Conservation (phyloP, 345 rosid species). For the Ceriops zippeliana region DNA sequence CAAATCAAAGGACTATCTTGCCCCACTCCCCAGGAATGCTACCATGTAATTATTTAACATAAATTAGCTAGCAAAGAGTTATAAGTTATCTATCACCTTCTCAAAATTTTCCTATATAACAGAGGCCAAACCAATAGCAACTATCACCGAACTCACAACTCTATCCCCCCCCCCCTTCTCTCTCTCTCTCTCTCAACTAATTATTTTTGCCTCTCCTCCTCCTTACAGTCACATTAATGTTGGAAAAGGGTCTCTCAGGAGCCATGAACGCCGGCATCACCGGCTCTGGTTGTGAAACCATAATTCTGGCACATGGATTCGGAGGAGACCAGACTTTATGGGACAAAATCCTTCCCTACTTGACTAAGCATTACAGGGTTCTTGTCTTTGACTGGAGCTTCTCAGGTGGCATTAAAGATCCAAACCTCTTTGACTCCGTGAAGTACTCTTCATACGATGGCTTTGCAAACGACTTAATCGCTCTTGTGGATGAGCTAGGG, state of each 20-base stretch:
- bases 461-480: constrained; percentile 57
- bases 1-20: too few relatives aligned
- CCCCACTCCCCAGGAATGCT: too few relatives aligned
- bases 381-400: constrained; percentile 73
- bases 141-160: not conserved
- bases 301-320: constrained; percentile 59
- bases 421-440: constrained; percentile 46
- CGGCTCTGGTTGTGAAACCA: constrained; percentile 31
- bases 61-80: too few relatives aligned
- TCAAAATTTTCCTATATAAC: constrained; percentile 12
- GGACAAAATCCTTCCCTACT: constrained; percentile 36
- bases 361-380: constrained; percentile 45
- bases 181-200: not conserved
- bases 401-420: constrained; percentile 62
- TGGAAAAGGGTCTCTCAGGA: constrained; percentile 36
- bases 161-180: not conserved
- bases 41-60: too few relatives aligned
- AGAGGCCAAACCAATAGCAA: not conserved
- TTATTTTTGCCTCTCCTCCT: not conserved
- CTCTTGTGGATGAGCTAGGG: constrained; percentile 53
- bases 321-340: constrained; percentile 62
- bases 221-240: constrained; percentile 29
- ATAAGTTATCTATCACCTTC: not conserved
- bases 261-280: constrained; percentile 61
- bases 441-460: constrained; percentile 55